Percentiles rank a stretch among this genome's conserved stretches.
Evolutionary conservation across 176 grass and related monocot genomes (phyloP).

Genomic region (Eleusine indica): DNA sequence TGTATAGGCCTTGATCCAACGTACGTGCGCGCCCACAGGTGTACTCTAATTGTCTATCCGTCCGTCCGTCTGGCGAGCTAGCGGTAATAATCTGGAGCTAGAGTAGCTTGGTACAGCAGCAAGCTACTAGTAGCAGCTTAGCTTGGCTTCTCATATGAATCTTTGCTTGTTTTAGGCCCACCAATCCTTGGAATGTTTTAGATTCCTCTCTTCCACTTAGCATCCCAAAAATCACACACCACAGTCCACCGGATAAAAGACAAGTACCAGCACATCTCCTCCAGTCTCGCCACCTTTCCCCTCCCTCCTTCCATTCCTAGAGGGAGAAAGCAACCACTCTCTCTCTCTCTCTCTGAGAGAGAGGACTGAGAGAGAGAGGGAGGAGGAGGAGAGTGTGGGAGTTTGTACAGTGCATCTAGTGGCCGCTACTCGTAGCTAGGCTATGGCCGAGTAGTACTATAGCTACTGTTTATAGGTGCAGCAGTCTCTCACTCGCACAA

Average conservation of each 20-base stretch:
- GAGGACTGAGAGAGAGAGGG: too few species aligned
- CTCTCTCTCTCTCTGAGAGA: slow-evolving; percentile 2
- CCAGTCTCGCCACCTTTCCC: slow-evolving; percentile 38
- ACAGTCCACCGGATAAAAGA: slow-evolving; percentile 68
- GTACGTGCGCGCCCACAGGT: neutral
- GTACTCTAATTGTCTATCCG: neutral
- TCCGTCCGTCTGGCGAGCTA: slow-evolving; percentile 13
- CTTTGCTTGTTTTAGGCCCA: slow-evolving; percentile 54
- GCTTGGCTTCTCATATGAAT: slow-evolving; percentile 25
- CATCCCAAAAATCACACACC: slow-evolving; percentile 33
- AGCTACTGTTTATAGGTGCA: slow-evolving; percentile 43
- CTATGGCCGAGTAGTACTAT: slow-evolving; percentile 5
- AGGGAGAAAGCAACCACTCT: slow-evolving; percentile 32
- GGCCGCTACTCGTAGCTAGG: neutral
- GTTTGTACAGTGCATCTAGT: slow-evolving; percentile 69
- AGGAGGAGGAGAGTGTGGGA: neutral
- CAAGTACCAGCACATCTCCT: slow-evolving; percentile 4
- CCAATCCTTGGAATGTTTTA: slow-evolving; percentile 87
- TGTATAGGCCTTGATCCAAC: neutral
- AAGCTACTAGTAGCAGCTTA: slow-evolving; percentile 3
- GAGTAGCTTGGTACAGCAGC: neutral
- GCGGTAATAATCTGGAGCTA: slow-evolving; percentile 9
- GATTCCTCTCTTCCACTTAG: slow-evolving; percentile 63
- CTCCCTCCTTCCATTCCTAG: slow-evolving; percentile 35
- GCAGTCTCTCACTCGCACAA: slow-evolving; percentile 51